Evolutionary conservation across 2,329 filamentous ascomycete genomes (phyloP), one percentile per base, ranked within the genome.

Genomic region (Phyllosticta citriasiana): DNA sequence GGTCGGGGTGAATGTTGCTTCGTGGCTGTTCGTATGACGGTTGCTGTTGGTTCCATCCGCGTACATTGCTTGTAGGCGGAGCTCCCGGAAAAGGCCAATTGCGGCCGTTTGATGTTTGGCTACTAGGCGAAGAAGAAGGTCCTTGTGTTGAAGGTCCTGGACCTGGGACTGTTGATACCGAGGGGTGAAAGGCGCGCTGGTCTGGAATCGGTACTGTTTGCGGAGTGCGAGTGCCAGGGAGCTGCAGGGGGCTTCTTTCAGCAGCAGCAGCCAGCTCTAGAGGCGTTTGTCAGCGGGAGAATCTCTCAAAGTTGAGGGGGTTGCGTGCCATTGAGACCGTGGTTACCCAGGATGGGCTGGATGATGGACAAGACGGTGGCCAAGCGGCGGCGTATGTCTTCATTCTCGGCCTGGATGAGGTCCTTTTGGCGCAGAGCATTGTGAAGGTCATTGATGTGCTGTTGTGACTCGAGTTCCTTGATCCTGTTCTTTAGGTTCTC

Each of bases 401-500:
- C 83, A 76, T 94, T 93, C 75, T 96, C 90, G 33, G 84, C 83
- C 75, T 91, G 84, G 59, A 91, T 84, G 14, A 82, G 82, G 70
- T 93, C 88, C 77, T 91, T 92, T 73, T 91, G 86, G 33, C 84
- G 80, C 60, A 93, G 74, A 9, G 85, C 88, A 27, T 84, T 79
- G 73, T 95, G 89, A 22, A 96, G 82, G 70, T 96, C 91, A 70
- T 89, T 86, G 67, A 91, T 92, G 0, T 90, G 89, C 72, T 92
- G 86, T 74, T 91, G 88, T 62, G 82, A 87, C 62, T 88, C 89
- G 66, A 95, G 80, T 64, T 93, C 88, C 60, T 82, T 80, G 64
- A 95, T 91, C 64, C 84, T 81, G 63, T 80, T 80, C 72, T 94
- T 88, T 63, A 94, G 78, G 6, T 76, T 77, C 70, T 93, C 88